Conservation (phyloP, 495 filamentous ascomycete genomes). For the Sordaria brevicollis region DNA sequence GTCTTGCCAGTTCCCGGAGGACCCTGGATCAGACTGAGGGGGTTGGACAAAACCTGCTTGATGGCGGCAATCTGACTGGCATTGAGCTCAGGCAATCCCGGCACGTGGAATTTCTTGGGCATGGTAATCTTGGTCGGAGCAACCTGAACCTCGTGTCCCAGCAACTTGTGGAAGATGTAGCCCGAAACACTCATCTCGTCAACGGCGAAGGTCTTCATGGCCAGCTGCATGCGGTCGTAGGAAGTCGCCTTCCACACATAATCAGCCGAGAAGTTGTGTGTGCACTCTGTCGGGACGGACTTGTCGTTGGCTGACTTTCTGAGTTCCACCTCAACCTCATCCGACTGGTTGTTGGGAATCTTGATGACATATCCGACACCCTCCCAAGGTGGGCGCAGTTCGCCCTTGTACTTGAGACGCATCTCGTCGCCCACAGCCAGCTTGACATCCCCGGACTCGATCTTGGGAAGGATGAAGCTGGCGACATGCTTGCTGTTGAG, state of each 20-base stretch:
- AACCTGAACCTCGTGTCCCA: constrained; percentile 92
- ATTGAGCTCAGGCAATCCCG: constrained; percentile 91
- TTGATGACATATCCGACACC: constrained; percentile 99
- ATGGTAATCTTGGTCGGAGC: constrained; percentile 95
- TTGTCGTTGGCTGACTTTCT: constrained; percentile 69
- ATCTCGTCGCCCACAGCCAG: constrained; percentile 97
- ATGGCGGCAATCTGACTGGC: constrained; percentile 93
- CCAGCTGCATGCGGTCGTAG: constrained; percentile 97
- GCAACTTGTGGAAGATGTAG: constrained; percentile 96
- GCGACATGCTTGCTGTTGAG: constrained; percentile 97
- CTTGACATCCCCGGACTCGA: constrained; percentile 97
- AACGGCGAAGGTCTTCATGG: constrained; percentile 98
- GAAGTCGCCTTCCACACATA: constrained; percentile 99
- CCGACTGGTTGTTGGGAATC: constrained; percentile 98
- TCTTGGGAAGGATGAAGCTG: constrained; percentile 91
- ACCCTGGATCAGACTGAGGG: constrained; percentile 91
- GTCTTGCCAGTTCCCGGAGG: constrained; percentile 98
- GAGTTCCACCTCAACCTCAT: constrained; percentile 93
- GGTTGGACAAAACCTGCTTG: constrained; percentile 87
- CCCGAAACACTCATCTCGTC: constrained; percentile 98
- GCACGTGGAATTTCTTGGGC: constrained; percentile 94
- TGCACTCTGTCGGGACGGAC: constrained; percentile 92
- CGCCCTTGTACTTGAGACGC: constrained; percentile 91
- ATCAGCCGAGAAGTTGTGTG: constrained; percentile 94
- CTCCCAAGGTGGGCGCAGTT: constrained; percentile 90